phyloP scores from a whole-genome alignment of 805 yeast species.

The Candida krabiensis region DNA sequence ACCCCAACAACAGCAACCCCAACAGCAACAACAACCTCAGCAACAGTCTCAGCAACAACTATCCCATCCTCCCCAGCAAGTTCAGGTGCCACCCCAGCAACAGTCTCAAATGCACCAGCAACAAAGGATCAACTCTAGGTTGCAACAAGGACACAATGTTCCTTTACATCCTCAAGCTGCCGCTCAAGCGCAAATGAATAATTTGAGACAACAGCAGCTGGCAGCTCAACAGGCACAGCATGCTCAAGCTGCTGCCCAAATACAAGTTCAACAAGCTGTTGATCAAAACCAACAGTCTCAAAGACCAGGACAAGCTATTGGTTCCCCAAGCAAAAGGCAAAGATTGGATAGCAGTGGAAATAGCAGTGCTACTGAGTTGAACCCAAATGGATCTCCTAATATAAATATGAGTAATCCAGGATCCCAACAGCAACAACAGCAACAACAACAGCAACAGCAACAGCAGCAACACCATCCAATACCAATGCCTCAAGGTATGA shows the following conservation, averaged over 20 bases:
- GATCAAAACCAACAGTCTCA: constrained; percentile 13
- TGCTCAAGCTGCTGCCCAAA: constrained; percentile 21
- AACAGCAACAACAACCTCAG: constrained; percentile 14
- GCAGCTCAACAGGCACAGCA: constrained; percentile 18
- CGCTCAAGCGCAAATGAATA: constrained; percentile 30
- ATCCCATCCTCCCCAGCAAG: constrained; percentile 13
- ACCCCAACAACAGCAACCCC: constrained; percentile 14
- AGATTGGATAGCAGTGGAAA: constrained; percentile 19
- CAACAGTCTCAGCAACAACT: constrained; percentile 21
- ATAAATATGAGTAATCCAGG: constrained; percentile 8
- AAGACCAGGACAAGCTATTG: constrained; percentile 14
- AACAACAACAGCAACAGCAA: constrained; percentile 16
- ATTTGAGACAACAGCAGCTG: constrained; percentile 28
- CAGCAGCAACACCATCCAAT: constrained; percentile 21
- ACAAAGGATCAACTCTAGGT: constrained; percentile 8
- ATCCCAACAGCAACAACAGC: constrained; percentile 11
- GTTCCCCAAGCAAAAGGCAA: constrained; percentile 29
- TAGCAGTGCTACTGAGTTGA: constrained; percentile 11
- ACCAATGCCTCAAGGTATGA: constrained; percentile 30
- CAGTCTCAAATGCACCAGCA: constrained; percentile 10
- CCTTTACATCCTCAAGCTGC: constrained; percentile 26
- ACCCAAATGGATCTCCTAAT: constrained; percentile 14
- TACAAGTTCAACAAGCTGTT: constrained; percentile 21
- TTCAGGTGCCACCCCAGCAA: constrained; percentile 21
- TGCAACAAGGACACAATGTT: constrained; percentile 14